phyloP scores from a whole-genome alignment of 164 flowering plant species.

The Magnolia kwangsiensis region DNA sequence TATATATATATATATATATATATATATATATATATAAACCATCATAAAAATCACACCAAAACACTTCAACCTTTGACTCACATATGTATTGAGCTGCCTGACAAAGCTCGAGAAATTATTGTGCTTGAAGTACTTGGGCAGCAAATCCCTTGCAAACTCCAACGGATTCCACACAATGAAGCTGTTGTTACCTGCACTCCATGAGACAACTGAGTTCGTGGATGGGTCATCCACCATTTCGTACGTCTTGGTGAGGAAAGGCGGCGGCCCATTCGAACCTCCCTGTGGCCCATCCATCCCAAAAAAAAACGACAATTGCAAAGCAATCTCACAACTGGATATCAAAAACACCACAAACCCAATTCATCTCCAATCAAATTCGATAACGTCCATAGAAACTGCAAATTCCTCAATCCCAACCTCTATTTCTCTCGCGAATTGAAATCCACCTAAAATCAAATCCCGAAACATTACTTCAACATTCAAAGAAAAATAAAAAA shows the following conservation, averaged over 20 bases:
- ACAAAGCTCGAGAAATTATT: slow-evolving; percentile 72
- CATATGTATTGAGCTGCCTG: slow-evolving; percentile 72
- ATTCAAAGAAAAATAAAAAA: no score
- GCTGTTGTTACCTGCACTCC: slow-evolving; percentile 43
- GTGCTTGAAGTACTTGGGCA: slow-evolving; percentile 72
- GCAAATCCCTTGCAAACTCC: slow-evolving; percentile 51
- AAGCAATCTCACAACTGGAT: background rate
- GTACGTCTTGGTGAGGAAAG: slow-evolving; percentile 61
- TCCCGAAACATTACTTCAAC: no score
- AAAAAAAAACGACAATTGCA: background rate
- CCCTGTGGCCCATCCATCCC: slow-evolving; percentile 49
- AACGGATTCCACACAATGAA: slow-evolving; percentile 64
- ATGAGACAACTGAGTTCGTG: slow-evolving; percentile 47
- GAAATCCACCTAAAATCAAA: no score
- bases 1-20: no score
- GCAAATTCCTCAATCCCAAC: background rate
- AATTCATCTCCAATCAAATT: background rate
- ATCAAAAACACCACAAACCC: background rate
- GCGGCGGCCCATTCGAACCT: slow-evolving; percentile 46
- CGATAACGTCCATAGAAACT: background rate
- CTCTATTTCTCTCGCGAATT: no score
- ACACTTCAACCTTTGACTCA: slow-evolving; percentile 21
- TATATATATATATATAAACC: no score
- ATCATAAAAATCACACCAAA: background rate
- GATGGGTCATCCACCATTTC: slow-evolving; percentile 61